phyloP scores from a whole-genome alignment of 805 yeast species.

The Ogataea angusta region DNA sequence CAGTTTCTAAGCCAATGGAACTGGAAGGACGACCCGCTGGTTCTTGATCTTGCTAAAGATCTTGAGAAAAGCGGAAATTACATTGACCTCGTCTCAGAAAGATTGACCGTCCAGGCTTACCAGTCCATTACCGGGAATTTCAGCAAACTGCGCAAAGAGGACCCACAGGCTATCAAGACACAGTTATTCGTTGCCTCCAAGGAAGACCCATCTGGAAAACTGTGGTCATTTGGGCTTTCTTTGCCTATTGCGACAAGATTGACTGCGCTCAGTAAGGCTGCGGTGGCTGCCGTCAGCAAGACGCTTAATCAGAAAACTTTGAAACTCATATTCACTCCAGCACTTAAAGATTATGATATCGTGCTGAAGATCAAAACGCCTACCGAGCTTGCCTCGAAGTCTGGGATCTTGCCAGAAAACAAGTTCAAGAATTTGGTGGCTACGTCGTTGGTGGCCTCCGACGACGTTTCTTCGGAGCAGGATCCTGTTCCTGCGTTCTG shows the following conservation, averaged over 20 bases:
- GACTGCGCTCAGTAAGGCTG: slow-evolving; percentile 82
- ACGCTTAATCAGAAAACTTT: slow-evolving; percentile 38
- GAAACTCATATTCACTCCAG: slow-evolving; percentile 70
- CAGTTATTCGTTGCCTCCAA: slow-evolving; percentile 83
- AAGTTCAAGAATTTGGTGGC: slow-evolving; percentile 59
- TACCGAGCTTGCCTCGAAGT: slow-evolving; percentile 38
- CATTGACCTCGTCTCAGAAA: slow-evolving; percentile 53
- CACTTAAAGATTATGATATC: slow-evolving; percentile 80
- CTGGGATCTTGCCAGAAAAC: slow-evolving; percentile 55
- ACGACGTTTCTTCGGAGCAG: slow-evolving; percentile 30
- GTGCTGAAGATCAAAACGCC: slow-evolving; percentile 53
- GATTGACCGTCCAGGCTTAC: slow-evolving; percentile 55
- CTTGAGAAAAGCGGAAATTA: slow-evolving; percentile 28
- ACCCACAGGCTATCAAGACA: slow-evolving; percentile 75
- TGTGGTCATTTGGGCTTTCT: slow-evolving; percentile 55
- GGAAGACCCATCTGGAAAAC: slow-evolving; percentile 79
- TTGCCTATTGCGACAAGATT: slow-evolving; percentile 83
- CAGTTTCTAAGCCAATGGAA: slow-evolving; percentile 81
- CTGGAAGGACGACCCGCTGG: slow-evolving; percentile 86
- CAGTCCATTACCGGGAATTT: slow-evolving; percentile 64
- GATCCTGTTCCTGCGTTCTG: slow-evolving; percentile 63
- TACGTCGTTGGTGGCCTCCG: slow-evolving; percentile 40
- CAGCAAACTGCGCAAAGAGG: slow-evolving; percentile 63
- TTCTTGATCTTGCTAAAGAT: slow-evolving; percentile 69
- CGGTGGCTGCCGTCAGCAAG: slow-evolving; percentile 45